Conservation (phyloP, 164 flowering plant genomes). For the Macadamia tetraphylla region DNA sequence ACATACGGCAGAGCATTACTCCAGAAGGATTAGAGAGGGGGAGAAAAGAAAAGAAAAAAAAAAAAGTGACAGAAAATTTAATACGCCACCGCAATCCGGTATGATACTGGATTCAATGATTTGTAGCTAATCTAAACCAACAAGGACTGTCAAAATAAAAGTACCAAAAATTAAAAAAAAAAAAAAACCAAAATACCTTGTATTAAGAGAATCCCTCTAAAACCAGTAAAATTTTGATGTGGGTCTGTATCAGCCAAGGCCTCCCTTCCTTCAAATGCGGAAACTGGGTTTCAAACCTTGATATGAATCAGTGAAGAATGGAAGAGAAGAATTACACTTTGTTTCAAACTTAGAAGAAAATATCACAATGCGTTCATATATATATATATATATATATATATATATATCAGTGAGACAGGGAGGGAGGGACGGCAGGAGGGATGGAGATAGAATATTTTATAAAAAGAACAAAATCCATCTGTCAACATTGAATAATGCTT, state of each 20-base stretch:
- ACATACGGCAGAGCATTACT: too few species aligned
- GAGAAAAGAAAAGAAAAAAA: not conserved
- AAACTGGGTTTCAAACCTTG: not conserved
- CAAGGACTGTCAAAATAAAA: conserved; percentile 1
- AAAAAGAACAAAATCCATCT: too few species aligned
- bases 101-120: conserved; percentile 14
- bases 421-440: not conserved
- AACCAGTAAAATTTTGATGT: not conserved
- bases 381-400: not conserved
- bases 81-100: conserved; percentile 9
- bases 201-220: not conserved
- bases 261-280: not conserved
- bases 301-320: not conserved
- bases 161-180: not conserved
- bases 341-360: not conserved
- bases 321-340: not conserved
- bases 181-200: conserved; percentile 7
- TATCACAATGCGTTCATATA: not conserved
- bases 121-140: conserved; percentile 1
- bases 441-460: conserved; percentile 7
- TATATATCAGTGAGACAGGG: conserved; percentile 3
- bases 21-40: too few species aligned
- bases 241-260: not conserved
- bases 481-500: too few species aligned
- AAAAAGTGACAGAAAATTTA: not conserved